phyloP scores from a whole-genome alignment of 1,284 basidiomycete genomes.

The Ganoderma lucidum region DNA sequence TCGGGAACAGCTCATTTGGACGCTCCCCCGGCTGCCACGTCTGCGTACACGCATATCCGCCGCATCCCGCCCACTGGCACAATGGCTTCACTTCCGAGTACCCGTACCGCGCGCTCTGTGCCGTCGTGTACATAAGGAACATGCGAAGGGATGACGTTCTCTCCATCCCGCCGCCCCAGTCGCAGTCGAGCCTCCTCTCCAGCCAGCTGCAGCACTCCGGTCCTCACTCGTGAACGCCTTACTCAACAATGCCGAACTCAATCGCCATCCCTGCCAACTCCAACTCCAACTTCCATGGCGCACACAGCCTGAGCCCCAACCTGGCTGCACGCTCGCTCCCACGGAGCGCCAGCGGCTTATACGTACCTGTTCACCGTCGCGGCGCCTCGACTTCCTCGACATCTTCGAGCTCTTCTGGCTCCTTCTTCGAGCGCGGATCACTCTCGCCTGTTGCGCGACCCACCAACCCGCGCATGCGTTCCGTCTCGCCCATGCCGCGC shows the following conservation, averaged over 20 bases:
- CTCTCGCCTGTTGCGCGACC: constrained; percentile 4
- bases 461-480: constrained; percentile 12
- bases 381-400: constrained; percentile 28
- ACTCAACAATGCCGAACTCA: constrained; percentile 39
- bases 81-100: not conserved
- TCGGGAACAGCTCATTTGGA: not conserved
- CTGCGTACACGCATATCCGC: constrained; percentile 6
- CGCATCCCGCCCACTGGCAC: not conserved
- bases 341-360: constrained; percentile 25
- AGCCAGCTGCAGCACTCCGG: not conserved
- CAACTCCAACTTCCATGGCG: constrained; percentile 9
- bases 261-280: constrained; percentile 32
- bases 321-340: constrained; percentile 26
- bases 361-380: constrained; percentile 41
- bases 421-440: constrained; percentile 10
- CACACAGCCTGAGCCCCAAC: constrained; percentile 5
- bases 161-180: constrained; percentile 8
- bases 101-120: not conserved
- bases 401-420: constrained; percentile 20
- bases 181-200: constrained; percentile 4
- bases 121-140: not conserved
- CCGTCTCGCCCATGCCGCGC: constrained; percentile 14
- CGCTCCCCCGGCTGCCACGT: not conserved
- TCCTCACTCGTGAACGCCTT: constrained; percentile 10
- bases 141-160: not conserved